Evolutionary conservation across 306 rosid species (phyloP).

Genomic region (Malus domestica): DNA sequence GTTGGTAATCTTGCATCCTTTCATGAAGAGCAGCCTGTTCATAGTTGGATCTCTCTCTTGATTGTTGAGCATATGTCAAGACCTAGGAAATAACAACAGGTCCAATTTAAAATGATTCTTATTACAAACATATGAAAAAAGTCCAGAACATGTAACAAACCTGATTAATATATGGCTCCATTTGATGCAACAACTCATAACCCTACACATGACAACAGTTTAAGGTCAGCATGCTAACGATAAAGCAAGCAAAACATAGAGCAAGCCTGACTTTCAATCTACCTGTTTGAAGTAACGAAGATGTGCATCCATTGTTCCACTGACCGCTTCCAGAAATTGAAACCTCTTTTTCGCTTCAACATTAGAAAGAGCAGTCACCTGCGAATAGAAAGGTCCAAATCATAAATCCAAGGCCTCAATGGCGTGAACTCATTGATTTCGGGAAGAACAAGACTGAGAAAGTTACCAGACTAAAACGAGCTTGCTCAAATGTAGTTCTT

Average conservation of each 20-base stretch:
- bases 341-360: constrained; percentile 99
- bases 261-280: constrained; percentile 15
- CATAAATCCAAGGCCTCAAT: constrained; percentile 2
- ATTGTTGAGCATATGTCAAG: constrained; percentile 95
- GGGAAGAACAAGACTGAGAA: background rate
- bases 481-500: constrained; percentile 89
- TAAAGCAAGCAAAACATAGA: constrained; percentile 6
- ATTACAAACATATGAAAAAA: background rate
- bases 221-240: constrained; percentile 10
- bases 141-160: constrained; percentile 27
- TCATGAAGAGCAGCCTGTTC: constrained; percentile 99
- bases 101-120: constrained; percentile 16
- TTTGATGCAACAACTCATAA: constrained; percentile 60
- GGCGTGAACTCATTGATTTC: constrained; percentile 5
- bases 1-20: constrained; percentile 94
- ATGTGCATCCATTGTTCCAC: constrained; percentile 99
- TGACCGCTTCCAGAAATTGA: constrained; percentile 96
- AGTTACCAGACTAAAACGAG: constrained; percentile 87
- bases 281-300: constrained; percentile 99
- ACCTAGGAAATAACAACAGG: constrained; percentile 54
- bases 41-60: constrained; percentile 95
- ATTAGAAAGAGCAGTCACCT: constrained; percentile 90
- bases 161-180: constrained; percentile 95
- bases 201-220: constrained; percentile 29
- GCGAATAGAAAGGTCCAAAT: constrained; percentile 21